Base-by-base conservation (phyloP, 2,329 filamentous ascomycete genomes). In the Pyricularia pennisetigena region DNA sequence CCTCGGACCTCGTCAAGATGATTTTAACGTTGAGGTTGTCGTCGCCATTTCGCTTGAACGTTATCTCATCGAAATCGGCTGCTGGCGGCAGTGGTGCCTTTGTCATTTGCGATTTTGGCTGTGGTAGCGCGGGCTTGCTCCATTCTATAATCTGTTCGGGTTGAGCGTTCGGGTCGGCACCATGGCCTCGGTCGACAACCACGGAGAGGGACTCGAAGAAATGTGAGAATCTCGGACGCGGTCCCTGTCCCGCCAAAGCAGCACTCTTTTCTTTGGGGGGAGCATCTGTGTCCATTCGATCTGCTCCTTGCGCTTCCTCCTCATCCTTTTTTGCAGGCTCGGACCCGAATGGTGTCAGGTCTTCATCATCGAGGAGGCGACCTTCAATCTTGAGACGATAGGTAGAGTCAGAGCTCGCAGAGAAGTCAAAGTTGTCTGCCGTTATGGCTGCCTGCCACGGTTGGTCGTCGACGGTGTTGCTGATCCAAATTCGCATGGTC, bases 301-400 rank as follows among this genome's bases (percentile, higher is more conserved):
- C 82, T 16, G 76, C 77, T 69, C 85, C 82, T 7, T 66, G 59
- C 69, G 79, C 78, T 35, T 79, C 69, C 41, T 49, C 20, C 41
- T 49, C 35, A 20, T 49, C 81, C 24, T 82, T 83, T 66, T 81
- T 78, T 14, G 84, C 82, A 59, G 82, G 83, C 66, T 81, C 78
- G 10, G 84, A 82, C 41, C 84, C 82, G 66, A 26, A 62, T 16
- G 59, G 4, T 62, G 59, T 84, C 79, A 87, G 83, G 62, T 85
- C 83, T 20, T 87, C 82, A 68, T 92, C 88, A 71, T 93, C 91
- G 28, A 98, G 83, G 67, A 98, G 80, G 32, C 90, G 87, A 61
- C 93, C 95, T 79, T 97, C 92, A 70, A 99, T 94, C 80, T 94
- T 97, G 72, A 99, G 92, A 69, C 90, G 88, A 77, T 94, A 99